Percentiles rank a stretch among this genome's conserved stretches.
phyloP scores from a whole-genome alignment of 176 grass and related monocot species.

The Lolium multiflorum region DNA sequence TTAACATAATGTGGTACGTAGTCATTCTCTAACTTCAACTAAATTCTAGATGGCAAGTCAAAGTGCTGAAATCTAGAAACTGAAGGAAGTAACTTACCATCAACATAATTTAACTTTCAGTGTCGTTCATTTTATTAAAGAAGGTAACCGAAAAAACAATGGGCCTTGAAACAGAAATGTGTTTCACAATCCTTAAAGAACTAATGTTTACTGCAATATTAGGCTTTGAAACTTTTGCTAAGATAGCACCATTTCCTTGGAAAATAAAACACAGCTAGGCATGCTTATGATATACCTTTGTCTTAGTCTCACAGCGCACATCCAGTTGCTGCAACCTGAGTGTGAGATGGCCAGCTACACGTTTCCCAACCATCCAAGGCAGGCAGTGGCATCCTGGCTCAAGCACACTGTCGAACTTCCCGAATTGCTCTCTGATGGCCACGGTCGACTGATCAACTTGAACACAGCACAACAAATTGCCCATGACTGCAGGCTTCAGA shows the following conservation, averaged over 20 bases:
- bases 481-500: conserved; percentile 48
- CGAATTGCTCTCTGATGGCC: conserved; percentile 51
- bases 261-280: neutral
- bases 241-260: neutral
- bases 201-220: neutral
- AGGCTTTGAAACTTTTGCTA: neutral
- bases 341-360: conserved; percentile 58
- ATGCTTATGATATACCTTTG: conserved; percentile 49
- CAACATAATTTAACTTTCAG: neutral
- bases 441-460: conserved; percentile 38
- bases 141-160: neutral
- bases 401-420: conserved; percentile 53
- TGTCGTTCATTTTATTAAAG: neutral
- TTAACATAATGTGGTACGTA: neutral
- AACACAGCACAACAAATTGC: conserved; percentile 72
- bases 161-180: neutral
- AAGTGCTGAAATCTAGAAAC: neutral
- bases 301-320: conserved; percentile 74
- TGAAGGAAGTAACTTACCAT: neutral
- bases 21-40: too few species aligned
- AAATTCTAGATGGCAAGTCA: neutral
- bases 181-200: conserved; percentile 21
- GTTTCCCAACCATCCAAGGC: conserved; percentile 41
- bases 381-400: conserved; percentile 60
- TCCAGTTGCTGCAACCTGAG: conserved; percentile 69